Evolutionary conservation across 208 protist genomes (phyloP).

Genomic region (Crithidia fasciculata): DNA sequence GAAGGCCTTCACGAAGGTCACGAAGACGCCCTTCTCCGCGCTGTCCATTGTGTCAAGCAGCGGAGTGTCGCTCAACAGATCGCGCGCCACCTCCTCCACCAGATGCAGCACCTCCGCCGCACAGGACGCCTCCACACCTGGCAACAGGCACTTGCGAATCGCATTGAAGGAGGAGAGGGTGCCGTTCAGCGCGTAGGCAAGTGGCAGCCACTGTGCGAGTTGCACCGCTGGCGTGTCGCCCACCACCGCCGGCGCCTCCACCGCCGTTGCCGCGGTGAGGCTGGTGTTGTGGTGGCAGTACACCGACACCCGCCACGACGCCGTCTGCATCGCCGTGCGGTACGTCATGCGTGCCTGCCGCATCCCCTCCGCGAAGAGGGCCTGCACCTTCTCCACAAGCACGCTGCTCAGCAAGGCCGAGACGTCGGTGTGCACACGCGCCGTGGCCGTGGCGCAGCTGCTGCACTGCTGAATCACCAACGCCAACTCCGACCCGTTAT

Average conservation of each 20-base stretch:
- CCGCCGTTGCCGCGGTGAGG: slow-evolving; percentile 10
- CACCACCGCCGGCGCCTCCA: slow-evolving; percentile 11
- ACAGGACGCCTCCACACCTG: slow-evolving; percentile 57
- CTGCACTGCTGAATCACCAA: slow-evolving; percentile 77
- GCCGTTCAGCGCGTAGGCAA: slow-evolving; percentile 87
- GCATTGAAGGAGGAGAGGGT: slow-evolving; percentile 74
- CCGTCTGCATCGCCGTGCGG: slow-evolving; percentile 63
- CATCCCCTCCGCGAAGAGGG: slow-evolving; percentile 71
- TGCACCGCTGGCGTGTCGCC: slow-evolving; percentile 30
- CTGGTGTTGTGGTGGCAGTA: slow-evolving; percentile 26
- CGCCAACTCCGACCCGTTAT: slow-evolving; percentile 78
- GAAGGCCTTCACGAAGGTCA: slow-evolving; percentile 69
- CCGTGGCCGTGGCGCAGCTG: slow-evolving; percentile 40
- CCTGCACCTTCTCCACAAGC: slow-evolving; percentile 50
- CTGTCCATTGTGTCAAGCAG: slow-evolving; percentile 67
- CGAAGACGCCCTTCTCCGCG: slow-evolving; percentile 44
- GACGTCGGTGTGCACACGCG: slow-evolving; percentile 63
- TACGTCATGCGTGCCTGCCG: slow-evolving; percentile 56
- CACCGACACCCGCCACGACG: slow-evolving; percentile 47
- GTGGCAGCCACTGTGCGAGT: slow-evolving; percentile 74
- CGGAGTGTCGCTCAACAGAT: slow-evolving; percentile 61
- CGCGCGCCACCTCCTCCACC: slow-evolving; percentile 52
- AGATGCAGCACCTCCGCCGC: slow-evolving; percentile 52
- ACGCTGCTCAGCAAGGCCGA: slow-evolving; percentile 48
- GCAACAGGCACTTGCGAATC: slow-evolving; percentile 72